Percentiles rank a stretch among this genome's conserved stretches.
phyloP scores from a whole-genome alignment of 1,284 basidiomycete species.

The Papiliotrema laurentii region DNA sequence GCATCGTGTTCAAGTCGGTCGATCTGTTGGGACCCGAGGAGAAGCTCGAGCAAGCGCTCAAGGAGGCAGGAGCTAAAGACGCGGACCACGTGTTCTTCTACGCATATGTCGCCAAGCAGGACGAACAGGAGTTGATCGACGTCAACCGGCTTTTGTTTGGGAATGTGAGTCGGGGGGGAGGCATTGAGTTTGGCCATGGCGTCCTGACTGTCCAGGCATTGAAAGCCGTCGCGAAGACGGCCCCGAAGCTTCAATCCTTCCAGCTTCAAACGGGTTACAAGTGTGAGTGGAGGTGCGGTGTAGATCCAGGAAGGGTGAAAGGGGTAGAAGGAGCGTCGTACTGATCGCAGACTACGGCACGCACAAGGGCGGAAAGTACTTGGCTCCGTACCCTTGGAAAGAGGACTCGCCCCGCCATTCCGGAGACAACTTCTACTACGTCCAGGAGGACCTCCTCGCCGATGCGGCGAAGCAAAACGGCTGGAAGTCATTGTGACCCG shows the following conservation, averaged over 20 bases:
- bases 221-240: neutral
- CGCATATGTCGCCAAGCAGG: constrained; percentile 1
- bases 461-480: neutral
- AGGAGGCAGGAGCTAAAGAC: constrained; percentile 2
- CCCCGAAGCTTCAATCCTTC: neutral
- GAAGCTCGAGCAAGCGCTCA: neutral
- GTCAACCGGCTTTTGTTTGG: neutral
- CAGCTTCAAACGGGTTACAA: constrained; percentile 2
- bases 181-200: too few relatives aligned
- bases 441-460: constrained; percentile 2
- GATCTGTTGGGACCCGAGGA: neutral
- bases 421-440: constrained; percentile 1
- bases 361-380: neutral
- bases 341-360: neutral
- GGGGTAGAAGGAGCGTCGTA: neutral
- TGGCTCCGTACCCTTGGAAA: neutral
- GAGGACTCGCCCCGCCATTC: neutral
- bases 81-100: constrained; percentile 3
- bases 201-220: neutral
- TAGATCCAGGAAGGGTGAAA: too few relatives aligned
- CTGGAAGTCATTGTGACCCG: constrained; percentile 2
- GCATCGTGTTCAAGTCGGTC: constrained; percentile 4
- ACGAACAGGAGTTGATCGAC: constrained; percentile 2
- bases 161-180: constrained; percentile 3
- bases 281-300: neutral